Base-by-base conservation (phyloP, 768 basidiomycete genomes). In the Pleurotus salmoneostramineus region DNA sequence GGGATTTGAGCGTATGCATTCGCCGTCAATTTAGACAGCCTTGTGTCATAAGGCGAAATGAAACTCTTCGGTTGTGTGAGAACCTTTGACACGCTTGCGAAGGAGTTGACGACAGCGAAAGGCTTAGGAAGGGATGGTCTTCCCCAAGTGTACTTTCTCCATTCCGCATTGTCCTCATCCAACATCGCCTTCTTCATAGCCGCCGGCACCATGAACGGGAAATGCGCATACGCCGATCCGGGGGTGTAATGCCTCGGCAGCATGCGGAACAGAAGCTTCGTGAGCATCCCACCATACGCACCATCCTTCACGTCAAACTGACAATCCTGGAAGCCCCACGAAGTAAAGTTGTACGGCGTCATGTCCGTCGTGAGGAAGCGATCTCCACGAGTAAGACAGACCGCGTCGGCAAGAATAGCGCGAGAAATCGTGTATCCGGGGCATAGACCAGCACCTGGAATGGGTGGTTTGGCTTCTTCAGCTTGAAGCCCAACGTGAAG, bases 371-470 rank as follows among this genome's bases (percentile, higher is more conserved):
- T 92, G 61, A 90, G 71, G 73, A 89, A 93, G 4, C 88, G 82
- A 66, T 94, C 92, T 5, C 92, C 91, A 34, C 91, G 83, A 33
- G 81, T 83, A 58, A 93, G 74, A 60, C 79, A 83, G 36, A 92
- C 85, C 1, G 90, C 91, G 66, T 92, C 90, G 8, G 85, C 78
- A 11, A 95, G 75, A 61, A 95, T 93, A n/a, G 90, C 88, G 45
- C 92, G 79, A 5, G 90, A 90, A 61, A 91, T 87, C 4, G 92
- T 93, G 72, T 85, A 92, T 31, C 90, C 89, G 4, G 90, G 90
- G 67, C 90, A 92, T 4, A 93, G 67, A 8, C 91, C 91, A 5
- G 88, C 85, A 5, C 90, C 92, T 1, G 83, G 79, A 21, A 77
- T 76, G 5, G 84, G 80, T 2, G 63, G 60, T 65, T 92, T 93